phyloP scores from a whole-genome alignment of 1,139 yeast species.

The Blastobotrys serpentis region DNA sequence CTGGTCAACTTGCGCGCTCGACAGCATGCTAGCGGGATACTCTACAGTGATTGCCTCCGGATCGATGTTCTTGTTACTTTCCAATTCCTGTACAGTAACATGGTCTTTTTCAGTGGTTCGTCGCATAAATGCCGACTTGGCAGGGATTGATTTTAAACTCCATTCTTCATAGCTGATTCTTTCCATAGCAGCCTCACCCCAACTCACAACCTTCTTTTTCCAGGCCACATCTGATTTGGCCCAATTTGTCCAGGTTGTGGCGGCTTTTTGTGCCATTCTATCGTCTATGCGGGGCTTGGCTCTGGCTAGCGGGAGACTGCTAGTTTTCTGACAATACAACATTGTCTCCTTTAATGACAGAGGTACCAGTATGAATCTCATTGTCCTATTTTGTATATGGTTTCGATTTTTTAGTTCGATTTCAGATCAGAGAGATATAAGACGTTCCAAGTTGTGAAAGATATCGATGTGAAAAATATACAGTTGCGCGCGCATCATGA shows the following conservation, averaged over 20 bases:
- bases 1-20: constrained; percentile 24
- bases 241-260: constrained; percentile 48
- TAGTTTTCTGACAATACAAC: constrained; percentile 34
- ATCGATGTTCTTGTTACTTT: constrained; percentile 19
- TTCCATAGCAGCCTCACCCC: constrained; percentile 44
- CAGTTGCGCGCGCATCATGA: no score
- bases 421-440: no score
- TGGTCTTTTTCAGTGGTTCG: constrained; percentile 16
- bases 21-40: constrained; percentile 31
- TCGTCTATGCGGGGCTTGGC: constrained; percentile 39
- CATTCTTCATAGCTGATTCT: constrained; percentile 54
- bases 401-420: background rate
- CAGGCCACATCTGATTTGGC: constrained; percentile 43
- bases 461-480: no score
- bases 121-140: constrained; percentile 32
- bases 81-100: constrained; percentile 20
- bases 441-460: no score
- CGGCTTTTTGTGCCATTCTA: constrained; percentile 48
- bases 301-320: constrained; percentile 30
- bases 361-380: constrained; percentile 35
- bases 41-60: constrained; percentile 30
- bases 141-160: constrained; percentile 51
- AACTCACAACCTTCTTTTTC: constrained; percentile 45
- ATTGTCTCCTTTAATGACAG: constrained; percentile 30
- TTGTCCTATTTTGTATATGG: constrained; percentile 13